Evolutionary conservation across 805 yeast genomes (phyloP).

Genomic region (Candida palmyrensis): DNA sequence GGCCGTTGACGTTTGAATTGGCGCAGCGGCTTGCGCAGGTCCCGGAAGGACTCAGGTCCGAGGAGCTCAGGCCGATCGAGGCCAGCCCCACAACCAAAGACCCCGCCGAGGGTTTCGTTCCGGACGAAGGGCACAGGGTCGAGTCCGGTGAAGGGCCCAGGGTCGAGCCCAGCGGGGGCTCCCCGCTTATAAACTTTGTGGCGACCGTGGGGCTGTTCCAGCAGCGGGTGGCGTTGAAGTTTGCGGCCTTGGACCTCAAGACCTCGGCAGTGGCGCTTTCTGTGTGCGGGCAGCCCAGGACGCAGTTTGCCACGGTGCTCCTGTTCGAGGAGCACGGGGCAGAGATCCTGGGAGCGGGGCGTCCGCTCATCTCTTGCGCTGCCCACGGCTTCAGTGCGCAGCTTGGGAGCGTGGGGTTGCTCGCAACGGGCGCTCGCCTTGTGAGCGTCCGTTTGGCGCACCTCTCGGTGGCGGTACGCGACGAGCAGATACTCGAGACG

Average conservation of each 20-base stretch:
- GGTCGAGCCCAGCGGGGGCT: too few relatives aligned
- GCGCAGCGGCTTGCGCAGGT: too few relatives aligned
- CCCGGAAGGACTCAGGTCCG: too few relatives aligned
- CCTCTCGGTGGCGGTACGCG: slow-evolving; percentile 7
- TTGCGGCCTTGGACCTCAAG: slow-evolving; percentile 6
- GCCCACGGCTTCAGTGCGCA: slow-evolving; percentile 5
- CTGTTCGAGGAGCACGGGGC: neutral
- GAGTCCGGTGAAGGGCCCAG: too few relatives aligned
- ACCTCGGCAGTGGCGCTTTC: neutral
- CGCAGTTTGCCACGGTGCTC: neutral
- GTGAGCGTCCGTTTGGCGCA: slow-evolving; percentile 7
- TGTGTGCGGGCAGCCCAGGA: too few relatives aligned
- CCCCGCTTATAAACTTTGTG: too few relatives aligned
- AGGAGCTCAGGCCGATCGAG: too few relatives aligned
- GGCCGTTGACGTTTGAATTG: too few relatives aligned
- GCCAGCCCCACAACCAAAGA: too few relatives aligned
- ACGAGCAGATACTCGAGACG: slow-evolving; percentile 7
- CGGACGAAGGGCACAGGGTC: too few relatives aligned
- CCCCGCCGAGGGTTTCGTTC: too few relatives aligned
- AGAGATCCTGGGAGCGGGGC: slow-evolving; percentile 2
- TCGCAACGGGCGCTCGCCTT: slow-evolving; percentile 9
- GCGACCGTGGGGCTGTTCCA: slow-evolving; percentile 4
- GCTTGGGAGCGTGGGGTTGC: slow-evolving; percentile 11
- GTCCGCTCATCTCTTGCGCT: slow-evolving; percentile 1
- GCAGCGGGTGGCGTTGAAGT: slow-evolving; percentile 9